These are phyloP conservation scores for Cryptosporidium bovis DNA, from an alignment of 169 alveolate species.

Conservation along the genomic window DNA sequence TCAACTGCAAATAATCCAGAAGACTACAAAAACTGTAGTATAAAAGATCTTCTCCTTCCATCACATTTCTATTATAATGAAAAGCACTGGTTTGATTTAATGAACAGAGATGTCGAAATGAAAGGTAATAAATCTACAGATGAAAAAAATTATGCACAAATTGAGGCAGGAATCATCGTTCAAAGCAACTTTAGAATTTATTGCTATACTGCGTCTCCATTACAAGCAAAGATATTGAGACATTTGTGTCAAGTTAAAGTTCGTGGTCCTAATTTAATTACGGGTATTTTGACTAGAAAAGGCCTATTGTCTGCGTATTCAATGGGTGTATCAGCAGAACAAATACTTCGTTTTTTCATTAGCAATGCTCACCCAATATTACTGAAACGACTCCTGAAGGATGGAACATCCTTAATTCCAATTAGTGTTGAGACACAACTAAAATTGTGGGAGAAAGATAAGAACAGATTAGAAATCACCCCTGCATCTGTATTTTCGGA, in stretches of 20 bases:
- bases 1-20: too few relatives aligned
- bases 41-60: slow-evolving; percentile 48
- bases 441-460: slow-evolving; percentile 89
- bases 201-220: slow-evolving; percentile 87
- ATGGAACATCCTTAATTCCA: slow-evolving; percentile 81
- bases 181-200: slow-evolving; percentile 91
- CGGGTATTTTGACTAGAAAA: slow-evolving; percentile 87
- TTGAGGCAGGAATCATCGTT: slow-evolving; percentile 86
- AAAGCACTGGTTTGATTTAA: slow-evolving; percentile 10
- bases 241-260: slow-evolving; percentile 89
- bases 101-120: background rate
- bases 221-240: slow-evolving; percentile 85
- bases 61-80: slow-evolving; percentile 56
- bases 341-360: slow-evolving; percentile 85
- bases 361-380: slow-evolving; percentile 83
- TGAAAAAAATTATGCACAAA: background rate
- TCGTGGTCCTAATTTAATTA: slow-evolving; percentile 87
- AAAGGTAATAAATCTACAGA: background rate
- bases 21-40: background rate
- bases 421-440: slow-evolving; percentile 87
- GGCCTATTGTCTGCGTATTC: slow-evolving; percentile 86
- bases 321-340: slow-evolving; percentile 88
- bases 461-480: slow-evolving; percentile 81
- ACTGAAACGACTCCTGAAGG: slow-evolving; percentile 14
- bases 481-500: slow-evolving; percentile 34